Evolutionary conservation across 2,329 filamentous ascomycete species (phyloP), one percentile per base, ranked within the genome.

Genomic region (Aspergillus neoniger): DNA sequence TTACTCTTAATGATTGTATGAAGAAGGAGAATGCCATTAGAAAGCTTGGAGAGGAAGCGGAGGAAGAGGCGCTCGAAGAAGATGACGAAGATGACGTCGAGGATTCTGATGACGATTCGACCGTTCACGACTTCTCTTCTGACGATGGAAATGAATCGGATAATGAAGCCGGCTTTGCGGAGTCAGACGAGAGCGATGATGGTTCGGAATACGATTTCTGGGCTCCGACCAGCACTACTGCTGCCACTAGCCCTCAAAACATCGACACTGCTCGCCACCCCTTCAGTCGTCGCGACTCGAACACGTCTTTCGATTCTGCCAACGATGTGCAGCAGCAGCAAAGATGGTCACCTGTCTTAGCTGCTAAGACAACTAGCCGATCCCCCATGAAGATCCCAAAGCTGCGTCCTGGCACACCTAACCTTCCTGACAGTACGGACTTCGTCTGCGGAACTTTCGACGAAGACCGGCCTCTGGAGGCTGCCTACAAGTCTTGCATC

Each of bases 391-490:
- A 80, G 43, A 71, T 77, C 19, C 68, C 83, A 50, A 86, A 83
- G 63, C 86, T 88, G 67, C 88, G 88, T 21, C 84, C 86, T 41
- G 83, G 84, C 23, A 91, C 90, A 1, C 91, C 91, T 2, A 92
- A 96, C 72, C 82, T 99, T 10, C 95, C 95, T 1, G 95, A 99
- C 75, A 97, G 93, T 77, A 98, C 95, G 14, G 95, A 99, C 75
- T 99, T 99, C 67, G 95, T 99, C n/a, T 98, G 95, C 71, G 95
- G 95, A 60, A 99, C 95, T 1, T 83, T 99, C 19, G 95, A 99
- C 67, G 95, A 99, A 76, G 95, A 99, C 71, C 88, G 92, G 48
- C 92, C 92, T 2, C 79, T 98, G n/a, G 95, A 99, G 74, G 92
- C 93, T 67, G 94, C 92, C 0, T 99, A 97, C 75, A 85, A 96